Evolutionary conservation across 192 early-diverging fungal genomes (phyloP), one percentile per base, ranked within the genome.

Genomic region (Geranomyces variabilis): DNA sequence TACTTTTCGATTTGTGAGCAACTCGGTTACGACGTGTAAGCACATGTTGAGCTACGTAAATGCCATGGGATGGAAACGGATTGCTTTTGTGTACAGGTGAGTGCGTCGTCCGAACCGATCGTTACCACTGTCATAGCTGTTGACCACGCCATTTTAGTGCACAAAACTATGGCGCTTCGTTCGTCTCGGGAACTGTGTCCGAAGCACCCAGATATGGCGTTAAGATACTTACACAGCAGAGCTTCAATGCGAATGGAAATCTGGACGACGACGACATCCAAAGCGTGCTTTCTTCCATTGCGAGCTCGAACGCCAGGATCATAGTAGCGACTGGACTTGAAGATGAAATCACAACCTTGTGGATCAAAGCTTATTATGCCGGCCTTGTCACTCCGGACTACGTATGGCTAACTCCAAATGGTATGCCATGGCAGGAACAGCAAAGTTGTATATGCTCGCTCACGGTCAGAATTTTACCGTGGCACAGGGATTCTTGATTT

Each of bases 321-420:
- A 33, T 60, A 1, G 29, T 60, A 5, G 58, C 29, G 3, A 41
- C 36, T 41, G 36, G 5, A 41, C 36, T 41, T 9, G 51, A 55
- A 28, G 51, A 55, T 29, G 66, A 67, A 47, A 12, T 28, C 29
- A 67, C 66, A 14, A 8, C 22, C 5, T 26, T 67, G 28, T 67
- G 66, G 66, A 26, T 53, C 1, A 67, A 34, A 30, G 66, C 48
- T 12, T 53, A 53, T 21, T 5, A 31, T 1, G 31, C 21, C 4
- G 66, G 66, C 24, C 14, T 67, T 3, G 49, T 67, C 49, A 53
- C 47, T n/a, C 15, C 46, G 9, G 66, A 67, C 34, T 53, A 19
- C 22, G 66, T 67, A 3, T 67, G 66, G 66, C 14, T 67, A 8
- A 67, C 66, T 2, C 2, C 29, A 28, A 28, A 19, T 8, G 58